Evolutionary conservation across 345 rosid species (phyloP), one percentile per base, ranked within the genome.

Genomic region (Melaleuca quinquenervia): DNA sequence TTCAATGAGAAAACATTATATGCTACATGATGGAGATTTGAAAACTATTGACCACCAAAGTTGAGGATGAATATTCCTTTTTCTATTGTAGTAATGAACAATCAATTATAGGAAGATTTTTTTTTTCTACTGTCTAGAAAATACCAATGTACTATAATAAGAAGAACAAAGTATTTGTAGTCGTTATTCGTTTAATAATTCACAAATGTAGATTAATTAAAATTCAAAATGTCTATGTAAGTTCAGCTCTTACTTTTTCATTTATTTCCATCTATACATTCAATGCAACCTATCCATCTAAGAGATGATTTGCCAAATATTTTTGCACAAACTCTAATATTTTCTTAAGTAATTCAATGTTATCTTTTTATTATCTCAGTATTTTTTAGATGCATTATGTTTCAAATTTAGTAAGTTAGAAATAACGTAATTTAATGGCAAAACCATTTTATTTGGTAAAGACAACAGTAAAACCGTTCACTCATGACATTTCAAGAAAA

Each of bases 381-480:
- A 32, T 32, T 36, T 70, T 70, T 9, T 18, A 8, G 24, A 18
- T 32, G 36, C 32, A 1, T 70, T 36, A 0, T 0, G 0, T 36
- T 70, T 36, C 36, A 70, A 70, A 18, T 6, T 5, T 41, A 10
- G 32, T 36, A 13, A 18, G 13, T 70, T 53, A 7, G 24, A 36
- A 70, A 6, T 4, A 36, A 70, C 0, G 32, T 0, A 8, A 8
- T 64, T 18, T 32, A 32, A 70, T 0, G 15, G 6, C 32, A 70
- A 16, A n/a, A n/a, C n/a, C n/a, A n/a, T n/a, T n/a, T n/a, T n/a
- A n/a, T n/a, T n/a, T n/a, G n/a, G n/a, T n/a, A n/a, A n/a, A n/a
- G n/a, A 2, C 41, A 41, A 41, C 41, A 4, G 4, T 41, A 41
- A 41, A 8, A 32, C 7, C 0, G 6, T 36, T 0, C 1, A 70